Evolutionary conservation across 306 rosid genomes (phyloP).

Genomic region (Vicia faba): DNA sequence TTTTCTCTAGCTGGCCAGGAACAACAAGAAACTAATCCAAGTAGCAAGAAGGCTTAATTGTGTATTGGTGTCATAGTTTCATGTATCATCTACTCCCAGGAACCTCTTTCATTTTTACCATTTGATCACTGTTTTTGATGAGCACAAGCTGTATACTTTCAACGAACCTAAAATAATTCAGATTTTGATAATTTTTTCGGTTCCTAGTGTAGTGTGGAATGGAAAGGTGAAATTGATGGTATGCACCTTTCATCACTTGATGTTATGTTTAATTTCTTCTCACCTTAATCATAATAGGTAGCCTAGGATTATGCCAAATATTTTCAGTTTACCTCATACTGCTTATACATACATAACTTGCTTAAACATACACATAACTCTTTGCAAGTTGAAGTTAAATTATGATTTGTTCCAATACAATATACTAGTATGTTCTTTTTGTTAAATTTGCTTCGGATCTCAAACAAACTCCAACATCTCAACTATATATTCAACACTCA

Average conservation of each 20-base stretch:
- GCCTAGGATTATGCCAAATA: not conserved
- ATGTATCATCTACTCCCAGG: not conserved
- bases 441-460: no score
- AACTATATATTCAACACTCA: no score
- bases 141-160: constrained; percentile 25
- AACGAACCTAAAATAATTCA: constrained; percentile 19
- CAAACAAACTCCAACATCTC: no score
- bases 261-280: constrained; percentile 12
- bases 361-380: no score
- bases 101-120: not conserved
- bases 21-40: constrained; percentile 49
- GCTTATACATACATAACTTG: constrained; percentile 3
- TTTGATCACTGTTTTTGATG: constrained; percentile 19
- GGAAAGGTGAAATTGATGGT: constrained; percentile 14
- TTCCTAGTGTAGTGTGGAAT: constrained; percentile 25
- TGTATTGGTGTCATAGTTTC: constrained; percentile 14
- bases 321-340: constrained; percentile 8
- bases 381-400: constrained; percentile 21
- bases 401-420: constrained; percentile 17
- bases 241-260: constrained; percentile 4
- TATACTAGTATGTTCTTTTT: not conserved
- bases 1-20: constrained; percentile 68
- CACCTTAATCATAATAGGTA: constrained; percentile 4
- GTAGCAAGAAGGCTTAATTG: constrained; percentile 52
- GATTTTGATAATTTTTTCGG: not conserved